Evolutionary conservation across 345 rosid species (phyloP).

Genomic region (Ailanthus altissimus): DNA sequence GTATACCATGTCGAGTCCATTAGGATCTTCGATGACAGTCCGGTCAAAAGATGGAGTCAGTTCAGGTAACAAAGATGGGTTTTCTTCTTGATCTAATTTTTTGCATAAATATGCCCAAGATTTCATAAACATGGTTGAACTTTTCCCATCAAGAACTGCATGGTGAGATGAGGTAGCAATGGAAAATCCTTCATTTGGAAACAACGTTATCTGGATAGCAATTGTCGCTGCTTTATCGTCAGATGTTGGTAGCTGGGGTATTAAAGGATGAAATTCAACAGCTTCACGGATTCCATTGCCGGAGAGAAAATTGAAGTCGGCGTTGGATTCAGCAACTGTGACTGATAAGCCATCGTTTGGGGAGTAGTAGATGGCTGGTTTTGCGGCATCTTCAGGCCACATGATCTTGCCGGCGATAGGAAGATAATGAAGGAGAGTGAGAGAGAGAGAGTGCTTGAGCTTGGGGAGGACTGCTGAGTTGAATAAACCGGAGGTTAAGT

Average conservation of each 20-base stretch:
- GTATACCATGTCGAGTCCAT: background rate
- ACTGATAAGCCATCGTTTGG: slow-evolving; percentile 32
- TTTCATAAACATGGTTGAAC: slow-evolving; percentile 12
- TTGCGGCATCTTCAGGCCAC: slow-evolving; percentile 24
- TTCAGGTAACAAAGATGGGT: background rate
- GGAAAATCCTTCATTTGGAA: slow-evolving; percentile 23
- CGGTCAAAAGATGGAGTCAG: slow-evolving; percentile 36
- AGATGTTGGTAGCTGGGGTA: slow-evolving; percentile 32
- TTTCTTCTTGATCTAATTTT: background rate
- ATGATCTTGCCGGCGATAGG: slow-evolving; percentile 37
- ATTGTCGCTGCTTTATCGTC: slow-evolving; percentile 18
- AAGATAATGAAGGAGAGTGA: slow-evolving; percentile 34
- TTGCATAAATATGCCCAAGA: slow-evolving; percentile 26
- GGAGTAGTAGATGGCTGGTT: slow-evolving; percentile 28
- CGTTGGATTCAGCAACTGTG: slow-evolving; percentile 39
- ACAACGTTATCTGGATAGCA: slow-evolving; percentile 19
- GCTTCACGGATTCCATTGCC: slow-evolving; percentile 25
- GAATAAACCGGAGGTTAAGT: slow-evolving; percentile 26
- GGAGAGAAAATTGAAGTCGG: slow-evolving; percentile 28
- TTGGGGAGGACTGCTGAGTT: slow-evolving; percentile 38
- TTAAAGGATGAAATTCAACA: slow-evolving; percentile 32
- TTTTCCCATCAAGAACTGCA: slow-evolving; percentile 20
- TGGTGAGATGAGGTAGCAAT: slow-evolving; percentile 18
- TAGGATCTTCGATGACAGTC: slow-evolving; percentile 19
- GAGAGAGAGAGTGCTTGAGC: slow-evolving; percentile 42